Evolutionary conservation across 2,329 filamentous ascomycete genomes (phyloP).

Genomic region (Lecanosticta acicola): DNA sequence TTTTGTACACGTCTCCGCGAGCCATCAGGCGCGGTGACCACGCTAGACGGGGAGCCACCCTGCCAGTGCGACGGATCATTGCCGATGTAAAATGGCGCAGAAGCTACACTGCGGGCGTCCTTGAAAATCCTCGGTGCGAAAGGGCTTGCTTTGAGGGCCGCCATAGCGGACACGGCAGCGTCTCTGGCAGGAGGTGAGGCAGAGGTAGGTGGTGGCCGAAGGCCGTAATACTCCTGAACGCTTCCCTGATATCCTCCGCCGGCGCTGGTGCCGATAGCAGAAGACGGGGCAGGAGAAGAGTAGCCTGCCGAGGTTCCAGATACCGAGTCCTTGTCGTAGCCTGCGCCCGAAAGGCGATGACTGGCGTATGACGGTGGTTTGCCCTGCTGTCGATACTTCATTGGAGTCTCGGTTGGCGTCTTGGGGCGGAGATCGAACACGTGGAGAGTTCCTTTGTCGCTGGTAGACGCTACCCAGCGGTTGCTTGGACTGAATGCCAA

Average conservation of each 20-base stretch:
- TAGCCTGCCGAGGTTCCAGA: slow-evolving; percentile 23
- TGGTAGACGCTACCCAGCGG: slow-evolving; percentile 79
- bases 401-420: slow-evolving; percentile 8
- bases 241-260: slow-evolving; percentile 25
- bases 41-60: slow-evolving; percentile 24
- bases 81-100: slow-evolving; percentile 73
- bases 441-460: slow-evolving; percentile 93
- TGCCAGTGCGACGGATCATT: slow-evolving; percentile 56
- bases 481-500: slow-evolving; percentile 81
- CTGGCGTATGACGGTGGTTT: slow-evolving; percentile 19
- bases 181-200: slow-evolving; percentile 21
- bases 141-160: slow-evolving; percentile 28
- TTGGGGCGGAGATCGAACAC: slow-evolving; percentile 76
- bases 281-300: slow-evolving; percentile 22
- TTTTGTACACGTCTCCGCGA: slow-evolving; percentile 27
- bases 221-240: slow-evolving; percentile 32
- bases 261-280: slow-evolving; percentile 11
- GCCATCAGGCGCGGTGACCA: slow-evolving; percentile 35
- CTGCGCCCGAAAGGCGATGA: slow-evolving; percentile 20
- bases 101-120: slow-evolving; percentile 81
- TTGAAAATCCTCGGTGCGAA: slow-evolving; percentile 75
- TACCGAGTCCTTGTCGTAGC: slow-evolving; percentile 19
- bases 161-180: slow-evolving; percentile 21
- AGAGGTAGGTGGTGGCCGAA: slow-evolving; percentile 27
- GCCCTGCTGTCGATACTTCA: slow-evolving; percentile 13